Evolutionary conservation across 1,139 yeast species (phyloP), one percentile per base, ranked within the genome.

Genomic region (Hyphopichia wangnamkhiaoensis): DNA sequence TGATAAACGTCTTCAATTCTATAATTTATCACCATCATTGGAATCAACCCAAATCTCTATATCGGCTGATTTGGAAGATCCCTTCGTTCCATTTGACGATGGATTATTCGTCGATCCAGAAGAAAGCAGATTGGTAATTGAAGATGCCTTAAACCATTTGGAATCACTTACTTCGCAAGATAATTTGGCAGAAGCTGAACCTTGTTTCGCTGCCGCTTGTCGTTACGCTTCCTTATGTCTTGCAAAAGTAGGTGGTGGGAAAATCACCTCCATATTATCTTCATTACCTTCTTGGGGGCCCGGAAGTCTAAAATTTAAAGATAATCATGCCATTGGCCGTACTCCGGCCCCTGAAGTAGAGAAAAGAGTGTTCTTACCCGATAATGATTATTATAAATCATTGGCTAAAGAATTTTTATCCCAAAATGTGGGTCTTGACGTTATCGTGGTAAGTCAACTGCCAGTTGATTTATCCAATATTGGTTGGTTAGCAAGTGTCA

Each of bases 31-130:
- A 9, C 67, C 83, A 1, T 61, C 65, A 5, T 63, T 75, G 35
- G 80, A 79, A 26, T 73, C 79, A 32, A 75, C 93, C 1, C 88
- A 84, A 47, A 74, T 86, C 48, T 71, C 81, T 26, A 73, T 88
- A 5, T 78, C 86, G 34, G 69, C 84, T 18, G 98, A 93, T 53
- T 60, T 88, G 31, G 82, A 79, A 10, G 94, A 88, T 44, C 86
- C 91, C 2, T 89, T 90, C 52, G 71, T 91, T 19, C 99, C 99
- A 3, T 73, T 91, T 45, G 67, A 68, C 46, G 77, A 76, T 1
- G 98, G 97, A 0, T 61, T 91, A 28, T 90, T 90, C 63, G 96
- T 80, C 6, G 90, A 85, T 48, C 90, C 96, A 1, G 67, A 65
- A 6, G 88, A 82, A 43, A 77, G 89, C 18, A 69, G 81, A 43